Evolutionary conservation across 495 filamentous ascomycete species (phyloP), one percentile per base, ranked within the genome.

Genomic region (Umbilicaria muhlenbergii): DNA sequence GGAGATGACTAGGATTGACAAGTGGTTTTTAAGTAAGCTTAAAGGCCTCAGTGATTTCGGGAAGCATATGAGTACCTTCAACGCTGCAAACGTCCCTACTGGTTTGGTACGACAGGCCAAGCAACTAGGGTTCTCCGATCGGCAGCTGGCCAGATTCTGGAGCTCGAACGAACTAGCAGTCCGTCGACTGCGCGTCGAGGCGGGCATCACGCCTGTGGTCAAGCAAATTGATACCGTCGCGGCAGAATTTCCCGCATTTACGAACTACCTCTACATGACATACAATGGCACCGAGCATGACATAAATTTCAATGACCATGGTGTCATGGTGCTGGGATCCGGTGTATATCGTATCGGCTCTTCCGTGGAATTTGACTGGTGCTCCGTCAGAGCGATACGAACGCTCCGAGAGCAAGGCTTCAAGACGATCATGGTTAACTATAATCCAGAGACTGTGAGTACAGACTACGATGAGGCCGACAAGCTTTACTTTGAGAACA

Each of bases 211-310:
- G 15, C 91, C 91, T 1, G 75, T 84, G 51, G 88, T 94, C 41
- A 98, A 95, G 71, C 91, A 95, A 64, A 95, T 98, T 50, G 91
- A 98, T 65, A 98, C 91, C 11, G 91, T 98, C 44, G 91, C 91
- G 31, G 91, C 88, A 18, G 91, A 98, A 59, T 98, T 95, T 64
- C 91, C 91, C 16, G 80, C 86, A 11, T 82, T 75, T 51, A 96
- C 91, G 33, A 98, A 98, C 62, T 98, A 98, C 57, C 78, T 98
- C 8, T 98, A 96, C 57, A 69, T 94, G 43, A 95, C 91, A 2
- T 98, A 95, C 63, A 96, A 94, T 56, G 89, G 80, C 13, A 78
- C 75, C 15, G 82, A 89, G 59, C 80, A 87, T 47, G 91, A 98
- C 54, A 67, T 96, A 42, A 57, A 54, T 11, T 95, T 96, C 49